Percentiles rank a stretch among this genome's conserved stretches.
Evolutionary conservation across 495 filamentous ascomycete species (phyloP).

Genomic region (Usnea hakonensis): DNA sequence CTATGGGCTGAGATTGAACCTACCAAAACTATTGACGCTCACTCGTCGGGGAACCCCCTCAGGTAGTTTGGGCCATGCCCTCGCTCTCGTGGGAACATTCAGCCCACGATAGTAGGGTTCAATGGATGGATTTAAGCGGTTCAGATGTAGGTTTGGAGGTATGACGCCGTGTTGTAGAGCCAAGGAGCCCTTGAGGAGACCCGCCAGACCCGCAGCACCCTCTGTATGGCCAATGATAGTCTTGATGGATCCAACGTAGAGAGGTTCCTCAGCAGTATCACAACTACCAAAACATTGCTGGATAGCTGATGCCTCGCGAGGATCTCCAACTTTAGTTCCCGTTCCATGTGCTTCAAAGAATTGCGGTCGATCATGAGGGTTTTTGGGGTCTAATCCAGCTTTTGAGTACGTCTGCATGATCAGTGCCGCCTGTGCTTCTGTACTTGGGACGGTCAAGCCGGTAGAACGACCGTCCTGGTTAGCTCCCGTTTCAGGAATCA

Average conservation of each 20-base stretch:
- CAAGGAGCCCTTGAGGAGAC: slow-evolving; percentile 31
- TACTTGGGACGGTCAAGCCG: slow-evolving; percentile 35
- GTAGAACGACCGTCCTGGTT: slow-evolving; percentile 36
- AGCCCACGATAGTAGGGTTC: slow-evolving; percentile 13
- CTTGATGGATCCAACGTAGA: slow-evolving; percentile 35
- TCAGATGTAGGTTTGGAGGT: slow-evolving; percentile 51
- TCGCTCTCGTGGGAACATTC: slow-evolving; percentile 6
- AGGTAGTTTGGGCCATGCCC: slow-evolving; percentile 22
- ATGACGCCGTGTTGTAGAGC: slow-evolving; percentile 45
- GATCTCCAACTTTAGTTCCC: no score
- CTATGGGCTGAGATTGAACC: neutral
- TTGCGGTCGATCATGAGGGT: slow-evolving; percentile 26
- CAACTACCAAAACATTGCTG: no score
- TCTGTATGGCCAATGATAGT: slow-evolving; percentile 47
- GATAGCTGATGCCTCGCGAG: no score
- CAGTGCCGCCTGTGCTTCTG: slow-evolving; percentile 28
- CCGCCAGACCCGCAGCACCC: slow-evolving; percentile 28
- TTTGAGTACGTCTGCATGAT: slow-evolving; percentile 31
- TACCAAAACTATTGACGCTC: slow-evolving; percentile 28
- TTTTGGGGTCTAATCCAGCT: slow-evolving; percentile 32
- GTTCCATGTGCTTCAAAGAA: slow-evolving; percentile 40
- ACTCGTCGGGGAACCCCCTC: slow-evolving; percentile 18
- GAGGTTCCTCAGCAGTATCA: slow-evolving; percentile 29
- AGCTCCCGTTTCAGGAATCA: slow-evolving; percentile 33
- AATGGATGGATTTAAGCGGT: slow-evolving; percentile 41